phyloP scores from a whole-genome alignment of 2,329 filamentous ascomycete genomes.

The Cercospora citrullina region DNA sequence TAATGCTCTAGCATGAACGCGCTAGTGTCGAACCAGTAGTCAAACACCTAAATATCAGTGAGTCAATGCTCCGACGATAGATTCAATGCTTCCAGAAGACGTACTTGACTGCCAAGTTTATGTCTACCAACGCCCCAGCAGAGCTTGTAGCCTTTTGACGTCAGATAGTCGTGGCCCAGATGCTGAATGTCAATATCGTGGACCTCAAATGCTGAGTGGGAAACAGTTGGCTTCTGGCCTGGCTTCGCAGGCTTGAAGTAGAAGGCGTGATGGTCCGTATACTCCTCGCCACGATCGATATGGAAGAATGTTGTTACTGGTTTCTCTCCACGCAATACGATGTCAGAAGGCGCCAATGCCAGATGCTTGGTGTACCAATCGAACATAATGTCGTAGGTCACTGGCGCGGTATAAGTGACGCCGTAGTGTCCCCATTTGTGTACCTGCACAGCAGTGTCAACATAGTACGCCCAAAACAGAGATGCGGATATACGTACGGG shows the following conservation, averaged over 20 bases:
- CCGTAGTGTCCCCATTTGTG: slow-evolving; percentile 48
- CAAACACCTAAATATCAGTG: slow-evolving; percentile 54
- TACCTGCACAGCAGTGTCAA: background rate
- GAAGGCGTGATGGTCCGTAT: slow-evolving; percentile 58
- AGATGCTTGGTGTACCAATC: slow-evolving; percentile 48
- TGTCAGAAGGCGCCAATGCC: slow-evolving; percentile 51
- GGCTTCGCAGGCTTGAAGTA: slow-evolving; percentile 46
- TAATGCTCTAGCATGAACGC: slow-evolving; percentile 47
- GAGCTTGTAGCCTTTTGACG: slow-evolving; percentile 52
- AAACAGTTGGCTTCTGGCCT: slow-evolving; percentile 49
- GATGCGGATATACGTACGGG: slow-evolving; percentile 37
- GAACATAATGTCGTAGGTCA: slow-evolving; percentile 4
- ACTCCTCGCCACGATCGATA: slow-evolving; percentile 53
- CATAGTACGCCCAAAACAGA: slow-evolving; percentile 43
- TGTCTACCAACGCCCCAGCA: slow-evolving; percentile 69
- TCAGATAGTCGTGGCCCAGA: slow-evolving; percentile 62
- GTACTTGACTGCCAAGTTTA: slow-evolving; percentile 17
- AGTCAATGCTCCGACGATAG: background rate
- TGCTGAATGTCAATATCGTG: slow-evolving; percentile 71
- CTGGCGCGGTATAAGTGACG: slow-evolving; percentile 22
- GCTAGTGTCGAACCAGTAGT: slow-evolving; percentile 60
- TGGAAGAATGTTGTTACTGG: slow-evolving; percentile 50
- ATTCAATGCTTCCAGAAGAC: background rate
- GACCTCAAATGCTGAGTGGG: slow-evolving; percentile 70
- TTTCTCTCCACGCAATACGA: slow-evolving; percentile 28